Conservation (phyloP, 257 asterid genomes). For the Anisodus tanguticus region DNA sequence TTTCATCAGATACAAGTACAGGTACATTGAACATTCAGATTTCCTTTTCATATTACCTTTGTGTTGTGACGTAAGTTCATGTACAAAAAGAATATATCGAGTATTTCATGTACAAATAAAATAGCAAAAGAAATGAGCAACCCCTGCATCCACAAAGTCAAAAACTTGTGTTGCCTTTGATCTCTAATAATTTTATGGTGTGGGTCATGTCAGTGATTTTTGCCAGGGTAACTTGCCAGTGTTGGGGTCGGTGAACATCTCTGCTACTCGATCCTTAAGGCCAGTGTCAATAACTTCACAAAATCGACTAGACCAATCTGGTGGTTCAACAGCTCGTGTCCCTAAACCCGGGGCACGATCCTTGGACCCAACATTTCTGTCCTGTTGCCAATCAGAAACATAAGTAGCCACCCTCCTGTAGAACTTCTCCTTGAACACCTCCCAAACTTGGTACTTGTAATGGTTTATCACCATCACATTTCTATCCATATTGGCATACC, state of each 20-base stretch:
- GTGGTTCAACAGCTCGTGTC: conserved; percentile 70
- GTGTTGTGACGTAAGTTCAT: conserved; percentile 20
- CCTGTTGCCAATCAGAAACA: conserved; percentile 80
- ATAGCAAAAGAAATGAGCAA: not conserved
- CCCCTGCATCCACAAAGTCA: not conserved
- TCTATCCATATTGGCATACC: conserved; percentile 41
- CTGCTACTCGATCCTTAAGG: conserved; percentile 48
- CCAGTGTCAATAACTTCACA: conserved; percentile 72
- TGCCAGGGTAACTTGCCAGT: conserved; percentile 73
- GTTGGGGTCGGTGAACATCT: conserved; percentile 43
- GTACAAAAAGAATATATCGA: conserved; percentile 27
- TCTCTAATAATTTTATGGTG: not conserved
- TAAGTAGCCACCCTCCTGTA: conserved; percentile 74
- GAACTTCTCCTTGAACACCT: conserved; percentile 79
- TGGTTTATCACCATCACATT: conserved; percentile 64
- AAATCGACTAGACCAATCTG: conserved; percentile 64
- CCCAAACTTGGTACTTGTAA: conserved; percentile 88
- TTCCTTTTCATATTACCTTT: not conserved
- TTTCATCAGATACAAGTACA: conserved; percentile 18
- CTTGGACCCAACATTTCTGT: conserved; percentile 61
- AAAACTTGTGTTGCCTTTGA: not conserved
- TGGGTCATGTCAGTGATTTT: conserved; percentile 24
- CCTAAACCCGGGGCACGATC: conserved; percentile 85
- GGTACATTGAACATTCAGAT: not conserved
- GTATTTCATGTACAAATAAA: conserved; percentile 2